Conservation (phyloP, 1,284 basidiomycete species). For the Cryptococcus sp. region DNA sequence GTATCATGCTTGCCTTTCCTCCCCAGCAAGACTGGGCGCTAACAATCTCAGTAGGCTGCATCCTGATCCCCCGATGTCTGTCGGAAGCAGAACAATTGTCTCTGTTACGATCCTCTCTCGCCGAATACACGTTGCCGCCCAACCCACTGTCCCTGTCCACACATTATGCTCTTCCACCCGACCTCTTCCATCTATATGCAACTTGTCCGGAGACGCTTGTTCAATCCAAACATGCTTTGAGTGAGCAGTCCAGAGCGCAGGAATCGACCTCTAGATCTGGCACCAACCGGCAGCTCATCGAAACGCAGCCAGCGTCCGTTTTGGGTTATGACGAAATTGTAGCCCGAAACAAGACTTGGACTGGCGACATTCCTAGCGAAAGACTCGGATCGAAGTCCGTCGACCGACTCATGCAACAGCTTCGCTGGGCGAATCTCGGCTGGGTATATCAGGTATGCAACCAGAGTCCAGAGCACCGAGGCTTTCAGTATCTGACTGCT, state of each 20-base stretch:
- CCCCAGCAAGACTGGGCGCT: background rate
- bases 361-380: slow-evolving; percentile 36
- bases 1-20: slow-evolving; percentile 23
- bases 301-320: slow-evolving; percentile 40
- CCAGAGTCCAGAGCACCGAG: too few species aligned
- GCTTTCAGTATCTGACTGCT: background rate
- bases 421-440: slow-evolving; percentile 91
- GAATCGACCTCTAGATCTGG: background rate
- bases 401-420: slow-evolving; percentile 64
- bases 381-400: slow-evolving; percentile 65
- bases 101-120: slow-evolving; percentile 69
- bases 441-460: slow-evolving; percentile 68
- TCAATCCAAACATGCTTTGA: slow-evolving; percentile 24
- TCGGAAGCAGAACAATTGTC: slow-evolving; percentile 63
- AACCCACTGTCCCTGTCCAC: slow-evolving; percentile 85
- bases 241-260: background rate
- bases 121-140: slow-evolving; percentile 70
- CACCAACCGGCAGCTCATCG: slow-evolving; percentile 25
- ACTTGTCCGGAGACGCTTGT: slow-evolving; percentile 30
- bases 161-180: slow-evolving; percentile 71
- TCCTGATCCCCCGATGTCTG: slow-evolving; percentile 74
- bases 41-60: slow-evolving; percentile 64
- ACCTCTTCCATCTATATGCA: slow-evolving; percentile 59
- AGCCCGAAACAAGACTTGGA: slow-evolving; percentile 39
- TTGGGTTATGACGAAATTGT: slow-evolving; percentile 47